phyloP scores from a whole-genome alignment of 2,329 filamentous ascomycete genomes.

The Neobulgaria alba region DNA sequence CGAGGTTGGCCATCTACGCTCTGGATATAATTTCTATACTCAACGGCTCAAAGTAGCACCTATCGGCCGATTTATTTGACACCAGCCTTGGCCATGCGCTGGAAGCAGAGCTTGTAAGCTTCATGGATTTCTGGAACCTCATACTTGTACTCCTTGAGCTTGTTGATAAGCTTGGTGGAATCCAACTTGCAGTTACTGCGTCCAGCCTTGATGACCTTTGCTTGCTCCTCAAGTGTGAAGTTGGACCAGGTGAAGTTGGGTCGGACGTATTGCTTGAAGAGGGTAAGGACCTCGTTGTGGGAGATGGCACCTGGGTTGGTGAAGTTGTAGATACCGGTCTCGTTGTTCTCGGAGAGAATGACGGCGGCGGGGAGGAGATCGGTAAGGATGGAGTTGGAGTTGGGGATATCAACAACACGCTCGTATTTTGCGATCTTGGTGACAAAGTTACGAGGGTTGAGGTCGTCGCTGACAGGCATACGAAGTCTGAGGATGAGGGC shows the following conservation, averaged over 20 bases:
- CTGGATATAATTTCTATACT: not conserved
- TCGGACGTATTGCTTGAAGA: constrained; percentile 56
- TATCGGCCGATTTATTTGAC: constrained; percentile 33
- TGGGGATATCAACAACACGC: constrained; percentile 57
- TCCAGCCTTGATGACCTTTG: constrained; percentile 58
- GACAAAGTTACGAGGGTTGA: constrained; percentile 58
- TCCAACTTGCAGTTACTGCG: constrained; percentile 59
- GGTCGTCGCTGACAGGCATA: constrained; percentile 61
- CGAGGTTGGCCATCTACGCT: too few relatives aligned
- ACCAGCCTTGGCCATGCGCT: constrained; percentile 51
- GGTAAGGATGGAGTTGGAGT: constrained; percentile 58
- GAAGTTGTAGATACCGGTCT: constrained; percentile 60
- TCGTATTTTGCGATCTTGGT: constrained; percentile 61
- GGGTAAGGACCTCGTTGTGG: constrained; percentile 57
- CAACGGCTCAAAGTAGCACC: not conserved
- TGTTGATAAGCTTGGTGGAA: constrained; percentile 50
- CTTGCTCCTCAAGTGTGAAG: constrained; percentile 57
- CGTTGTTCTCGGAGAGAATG: constrained; percentile 49
- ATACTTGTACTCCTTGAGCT: constrained; percentile 50
- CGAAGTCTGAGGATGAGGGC: constrained; percentile 56
- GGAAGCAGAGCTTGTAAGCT: constrained; percentile 53
- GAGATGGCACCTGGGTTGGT: constrained; percentile 63
- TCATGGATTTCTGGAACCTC: constrained; percentile 53
- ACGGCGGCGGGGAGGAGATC: constrained; percentile 55
- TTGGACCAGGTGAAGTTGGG: constrained; percentile 55